These are phyloP conservation scores for Vitis riparia DNA, from an alignment of 164 flowering plant genomes.

Conservation along the genomic window DNA sequence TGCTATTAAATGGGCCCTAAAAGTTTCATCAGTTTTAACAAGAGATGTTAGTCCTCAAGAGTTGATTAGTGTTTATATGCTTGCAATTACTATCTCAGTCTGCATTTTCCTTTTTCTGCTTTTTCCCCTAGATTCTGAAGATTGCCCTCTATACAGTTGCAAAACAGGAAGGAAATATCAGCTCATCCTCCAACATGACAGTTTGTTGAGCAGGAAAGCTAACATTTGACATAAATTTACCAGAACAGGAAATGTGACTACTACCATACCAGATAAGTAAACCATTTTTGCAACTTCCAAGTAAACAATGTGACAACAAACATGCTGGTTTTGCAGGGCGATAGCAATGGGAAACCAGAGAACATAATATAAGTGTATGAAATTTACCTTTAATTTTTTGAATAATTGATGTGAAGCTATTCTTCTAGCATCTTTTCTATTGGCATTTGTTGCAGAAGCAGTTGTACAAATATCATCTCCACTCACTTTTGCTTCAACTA, in stretches of 20 bases:
- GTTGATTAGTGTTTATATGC: not conserved
- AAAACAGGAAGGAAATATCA: not conserved
- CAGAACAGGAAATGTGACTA: not conserved
- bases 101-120: no score
- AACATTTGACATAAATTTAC: not conserved
- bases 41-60: not conserved
- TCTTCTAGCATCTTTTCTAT: slow-evolving; percentile 59
- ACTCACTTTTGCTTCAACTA: slow-evolving; percentile 45
- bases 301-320: no score
- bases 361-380: not conserved
- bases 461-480: slow-evolving; percentile 17
- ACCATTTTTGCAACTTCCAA: no score
- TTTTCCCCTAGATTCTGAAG: no score
- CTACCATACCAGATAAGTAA: no score
- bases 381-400: slow-evolving; percentile 54
- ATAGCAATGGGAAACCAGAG: no score
- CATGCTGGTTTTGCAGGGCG: no score
- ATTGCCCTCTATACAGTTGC: no score
- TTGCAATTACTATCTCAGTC: not conserved
- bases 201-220: not conserved
- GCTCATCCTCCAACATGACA: not conserved
- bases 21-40: not conserved
- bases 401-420: slow-evolving; percentile 44
- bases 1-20: no score
- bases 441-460: slow-evolving; percentile 45